Conservation (phyloP, 345 rosid species). For the Erodium maritimum region DNA sequence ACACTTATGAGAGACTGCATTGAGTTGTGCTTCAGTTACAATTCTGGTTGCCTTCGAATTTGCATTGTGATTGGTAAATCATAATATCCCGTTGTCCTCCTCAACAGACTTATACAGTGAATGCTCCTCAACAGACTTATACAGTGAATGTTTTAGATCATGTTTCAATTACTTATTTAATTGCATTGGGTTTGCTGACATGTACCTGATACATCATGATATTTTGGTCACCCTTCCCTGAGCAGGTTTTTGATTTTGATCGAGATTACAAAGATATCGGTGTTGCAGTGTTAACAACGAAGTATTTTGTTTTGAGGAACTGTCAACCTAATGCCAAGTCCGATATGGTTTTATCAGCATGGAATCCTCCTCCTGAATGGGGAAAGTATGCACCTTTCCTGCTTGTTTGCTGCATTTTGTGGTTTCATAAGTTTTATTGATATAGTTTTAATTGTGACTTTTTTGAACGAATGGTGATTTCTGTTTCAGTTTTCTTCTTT, state of each 20-base stretch:
- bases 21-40: background rate
- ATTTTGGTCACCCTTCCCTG: background rate
- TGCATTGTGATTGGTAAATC: no score
- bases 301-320: conserved; percentile 73
- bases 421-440: background rate
- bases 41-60: no score
- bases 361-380: conserved; percentile 99
- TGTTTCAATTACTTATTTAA: no score
- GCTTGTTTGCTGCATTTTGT: conserved; percentile 6
- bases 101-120: no score
- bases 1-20: no score
- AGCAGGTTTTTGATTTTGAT: conserved; percentile 92
- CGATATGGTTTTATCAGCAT: conserved; percentile 83
- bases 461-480: no score
- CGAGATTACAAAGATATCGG: conserved; percentile 97
- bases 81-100: no score
- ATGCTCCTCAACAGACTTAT: no score
- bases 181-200: conserved; percentile 2
- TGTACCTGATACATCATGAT: conserved; percentile 9
- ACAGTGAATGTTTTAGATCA: no score
- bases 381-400: conserved; percentile 57
- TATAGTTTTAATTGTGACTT: background rate
- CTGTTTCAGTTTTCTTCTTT: background rate
- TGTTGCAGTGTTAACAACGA: conserved; percentile 81
- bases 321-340: conserved; percentile 73